Base-by-base conservation (phyloP, 176 grass and related monocot genomes). In the Dactylis glomerata region DNA sequence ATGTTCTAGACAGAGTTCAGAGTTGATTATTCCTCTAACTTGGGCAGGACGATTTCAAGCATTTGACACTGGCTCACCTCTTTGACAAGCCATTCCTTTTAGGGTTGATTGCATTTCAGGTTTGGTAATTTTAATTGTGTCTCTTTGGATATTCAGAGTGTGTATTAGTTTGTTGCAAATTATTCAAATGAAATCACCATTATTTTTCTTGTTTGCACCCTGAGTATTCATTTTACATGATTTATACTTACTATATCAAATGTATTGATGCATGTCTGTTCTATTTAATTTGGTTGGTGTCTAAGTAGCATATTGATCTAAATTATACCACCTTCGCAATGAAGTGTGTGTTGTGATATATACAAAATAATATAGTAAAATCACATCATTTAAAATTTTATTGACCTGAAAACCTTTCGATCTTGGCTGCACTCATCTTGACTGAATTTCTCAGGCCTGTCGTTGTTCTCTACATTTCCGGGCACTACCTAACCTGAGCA, bases 31-130 rank as follows among this genome's bases (percentile, higher is more conserved):
- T 70, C 73, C 32, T 86, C 5, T 68, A 56, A 75, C 58, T 75
- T 84, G 22, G 56, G 44, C 88, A 97, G 92, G 91, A 93, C 8
- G 84, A 94, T 84, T 68, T 89, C 69, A 97, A 88, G 79, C 92
- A 97, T 91, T 89, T 97, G 51, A 87, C 88, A 32, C 69, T 97
- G 63, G 95, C 95, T 58, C 95, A 94, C 89, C 95, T 97, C 73
- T 97, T 97, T 24, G 88, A 94, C 73, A 94, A 97, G 51, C 95
- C 92, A 20, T 97, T 92, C 82, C 94, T 97, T 93, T 88, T 97
- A 12, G 95, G 92, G 33, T 72, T 94, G 86, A 92, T 97, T 77
- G 95, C 95, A 68, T 47, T 97, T 51, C 92, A 94, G 90, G 92
- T 97, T 50, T 61, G 50, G 47, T 84, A 8, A 76, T 51, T 10